phyloP scores from a whole-genome alignment of 495 filamentous ascomycete species.

The Talaromyces liani region DNA sequence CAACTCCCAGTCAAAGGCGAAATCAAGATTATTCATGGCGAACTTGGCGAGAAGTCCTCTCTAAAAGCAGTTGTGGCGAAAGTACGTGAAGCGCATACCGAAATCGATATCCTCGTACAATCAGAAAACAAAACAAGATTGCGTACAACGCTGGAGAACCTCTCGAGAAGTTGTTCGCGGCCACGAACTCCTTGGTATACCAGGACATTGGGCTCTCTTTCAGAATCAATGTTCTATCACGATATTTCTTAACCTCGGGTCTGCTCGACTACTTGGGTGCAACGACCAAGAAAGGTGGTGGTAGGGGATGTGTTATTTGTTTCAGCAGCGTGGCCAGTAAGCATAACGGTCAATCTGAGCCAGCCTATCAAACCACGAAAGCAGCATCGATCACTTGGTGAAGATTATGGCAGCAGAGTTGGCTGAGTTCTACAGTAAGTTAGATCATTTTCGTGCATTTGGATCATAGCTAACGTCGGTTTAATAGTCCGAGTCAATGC shows the following conservation, averaged over 20 bases:
- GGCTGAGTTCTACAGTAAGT: background rate
- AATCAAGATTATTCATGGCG: background rate
- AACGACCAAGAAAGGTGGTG: background rate
- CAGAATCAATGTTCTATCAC: background rate
- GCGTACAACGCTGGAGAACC: background rate
- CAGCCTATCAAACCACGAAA: background rate
- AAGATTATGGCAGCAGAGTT: background rate
- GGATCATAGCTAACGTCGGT: background rate
- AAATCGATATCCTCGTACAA: background rate
- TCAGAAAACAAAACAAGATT: background rate
- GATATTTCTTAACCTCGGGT: background rate
- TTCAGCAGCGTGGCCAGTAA: background rate
- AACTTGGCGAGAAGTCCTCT: background rate
- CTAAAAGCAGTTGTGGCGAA: background rate
- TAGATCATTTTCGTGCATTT: background rate
- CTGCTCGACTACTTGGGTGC: background rate
- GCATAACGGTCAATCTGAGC: background rate
- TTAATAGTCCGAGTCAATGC: background rate
- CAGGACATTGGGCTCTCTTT: background rate
- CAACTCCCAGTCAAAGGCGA: background rate
- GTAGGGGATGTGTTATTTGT: background rate
- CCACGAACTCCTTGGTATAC: background rate
- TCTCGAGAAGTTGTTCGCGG: background rate
- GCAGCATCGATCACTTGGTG: background rate
- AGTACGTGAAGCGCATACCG: background rate